Conservation (phyloP, 2,329 filamentous ascomycete genomes). For the Hymenoscyphus occultus region DNA sequence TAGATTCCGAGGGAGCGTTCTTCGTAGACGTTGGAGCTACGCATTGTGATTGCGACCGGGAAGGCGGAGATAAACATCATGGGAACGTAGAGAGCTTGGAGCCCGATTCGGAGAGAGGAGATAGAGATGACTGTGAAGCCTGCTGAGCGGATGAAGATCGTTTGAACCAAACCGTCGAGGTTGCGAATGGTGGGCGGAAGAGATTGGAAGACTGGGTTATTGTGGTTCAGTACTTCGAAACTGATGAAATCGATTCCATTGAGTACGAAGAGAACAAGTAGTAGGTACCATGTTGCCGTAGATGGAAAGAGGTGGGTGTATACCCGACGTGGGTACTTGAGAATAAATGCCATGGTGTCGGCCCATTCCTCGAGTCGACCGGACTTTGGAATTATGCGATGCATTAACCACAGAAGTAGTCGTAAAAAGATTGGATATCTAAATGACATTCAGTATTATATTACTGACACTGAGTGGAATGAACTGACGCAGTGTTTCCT, state of each 20-base stretch:
- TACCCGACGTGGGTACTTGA: slow-evolving; percentile 55
- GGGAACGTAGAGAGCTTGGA: slow-evolving; percentile 59
- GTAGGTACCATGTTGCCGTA: slow-evolving; percentile 62
- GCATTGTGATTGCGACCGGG: slow-evolving; percentile 60
- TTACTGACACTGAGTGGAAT: neutral
- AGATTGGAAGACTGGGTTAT: slow-evolving; percentile 52
- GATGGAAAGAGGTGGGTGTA: slow-evolving; percentile 64
- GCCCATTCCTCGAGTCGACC: slow-evolving; percentile 1
- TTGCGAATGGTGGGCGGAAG: slow-evolving; percentile 53
- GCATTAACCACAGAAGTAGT: slow-evolving; percentile 53
- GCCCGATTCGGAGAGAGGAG: slow-evolving; percentile 50
- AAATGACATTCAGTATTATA: neutral
- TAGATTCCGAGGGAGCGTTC: slow-evolving; percentile 64
- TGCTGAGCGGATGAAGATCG: slow-evolving; percentile 60
- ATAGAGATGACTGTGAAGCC: slow-evolving; percentile 66
- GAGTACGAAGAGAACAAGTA: slow-evolving; percentile 58
- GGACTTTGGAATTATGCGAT: slow-evolving; percentile 29
- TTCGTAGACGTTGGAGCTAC: slow-evolving; percentile 70
- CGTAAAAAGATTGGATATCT: slow-evolving; percentile 53
- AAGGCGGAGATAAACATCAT: slow-evolving; percentile 67
- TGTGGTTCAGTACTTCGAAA: slow-evolving; percentile 64
- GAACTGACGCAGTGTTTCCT: slow-evolving; percentile 54
- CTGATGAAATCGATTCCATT: slow-evolving; percentile 63
- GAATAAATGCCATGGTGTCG: slow-evolving; percentile 42
- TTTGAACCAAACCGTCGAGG: slow-evolving; percentile 64